Evolutionary conservation across 805 yeast genomes (phyloP).

Genomic region (Groenewaldozyma tartarivorans): DNA sequence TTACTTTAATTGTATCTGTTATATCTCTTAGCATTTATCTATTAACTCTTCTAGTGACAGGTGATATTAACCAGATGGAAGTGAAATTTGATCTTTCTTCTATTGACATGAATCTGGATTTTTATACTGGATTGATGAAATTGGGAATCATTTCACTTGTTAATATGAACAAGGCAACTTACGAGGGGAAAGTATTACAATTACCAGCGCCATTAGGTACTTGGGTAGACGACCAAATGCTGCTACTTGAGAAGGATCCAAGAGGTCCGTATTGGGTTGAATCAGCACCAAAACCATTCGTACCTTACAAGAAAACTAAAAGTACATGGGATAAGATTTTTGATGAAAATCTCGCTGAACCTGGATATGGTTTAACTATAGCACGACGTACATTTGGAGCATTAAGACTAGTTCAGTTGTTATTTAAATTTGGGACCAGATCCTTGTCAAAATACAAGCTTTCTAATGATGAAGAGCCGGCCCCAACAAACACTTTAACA

Average conservation of each 20-base stretch:
- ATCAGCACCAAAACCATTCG: not conserved
- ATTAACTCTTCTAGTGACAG: slow-evolving; percentile 54
- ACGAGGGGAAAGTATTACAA: slow-evolving; percentile 47
- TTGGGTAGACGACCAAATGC: slow-evolving; percentile 34
- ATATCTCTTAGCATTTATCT: slow-evolving; percentile 46
- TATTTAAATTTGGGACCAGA: not conserved
- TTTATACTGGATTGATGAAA: slow-evolving; percentile 50
- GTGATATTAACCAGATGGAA: slow-evolving; percentile 30
- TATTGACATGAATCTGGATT: slow-evolving; percentile 46
- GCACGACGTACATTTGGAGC: not conserved
- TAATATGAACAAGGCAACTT: slow-evolving; percentile 59
- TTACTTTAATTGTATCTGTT: slow-evolving; percentile 40
- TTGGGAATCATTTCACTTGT: slow-evolving; percentile 55
- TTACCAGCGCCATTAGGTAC: slow-evolving; percentile 42
- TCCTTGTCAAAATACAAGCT: not conserved
- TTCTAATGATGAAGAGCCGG: not conserved
- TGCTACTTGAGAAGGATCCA: slow-evolving; percentile 4
- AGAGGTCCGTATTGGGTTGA: not conserved
- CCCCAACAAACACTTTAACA: no score
- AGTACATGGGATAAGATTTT: not conserved
- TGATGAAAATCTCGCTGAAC: no score
- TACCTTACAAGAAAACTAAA: not conserved
- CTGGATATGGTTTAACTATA: not conserved
- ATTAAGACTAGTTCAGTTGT: not conserved
- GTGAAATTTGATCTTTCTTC: slow-evolving; percentile 28